Evolutionary conservation across 1,139 yeast genomes (phyloP), one percentile per base, ranked within the genome.

Genomic region (Kurtzmaniella quercitrusa): DNA sequence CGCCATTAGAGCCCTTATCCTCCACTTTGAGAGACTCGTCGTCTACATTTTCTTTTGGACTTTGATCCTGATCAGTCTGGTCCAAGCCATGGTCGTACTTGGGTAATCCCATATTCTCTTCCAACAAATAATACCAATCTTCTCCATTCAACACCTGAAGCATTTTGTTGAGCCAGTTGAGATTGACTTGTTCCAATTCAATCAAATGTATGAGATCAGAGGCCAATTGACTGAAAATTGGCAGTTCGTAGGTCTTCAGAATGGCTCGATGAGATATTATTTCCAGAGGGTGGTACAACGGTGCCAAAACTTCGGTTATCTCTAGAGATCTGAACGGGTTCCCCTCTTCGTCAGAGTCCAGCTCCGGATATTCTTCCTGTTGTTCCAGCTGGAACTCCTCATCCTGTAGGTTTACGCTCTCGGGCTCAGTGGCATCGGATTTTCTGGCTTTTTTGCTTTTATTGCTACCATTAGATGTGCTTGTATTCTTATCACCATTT

Each of bases 131-230:
- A 42, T 73, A 74, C 57, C 95, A 87, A 60, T 88, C 93, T 57
- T 91, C 97, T 10, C 97, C 96, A 44, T 90, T 71, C 56, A 91
- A 80, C 1, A 86, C 82, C 50, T 85, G 88, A 63, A 91, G 73
- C 41, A 91, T 68, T 53, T 80, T 79, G 42, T 85, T 78, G 47
- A 90, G 70, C 62, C 82, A 79, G 47, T 83, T 81, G 18, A 87
- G 84, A 38, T 82, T 84, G 33, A 75, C 73, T 56, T 89, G 96
- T 57, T 91, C 98, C 39, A 79, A 76, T 56, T 86, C 91, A 44
- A 93, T 85, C 48, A 84, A 68, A 44, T 85, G 85, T 38, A 91
- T 79, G 34, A 93, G 80, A 50, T 89, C 88, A 34, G 68, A 66
- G 0, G 96, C 85, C 52, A 91, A 62, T 67, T 73, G 54, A 65